Percentiles rank a stretch among this genome's conserved stretches.
These are phyloP conservation scores for Phaffomyces opuntiae DNA, from an alignment of 805 yeast species.

Conservation along the genomic window DNA sequence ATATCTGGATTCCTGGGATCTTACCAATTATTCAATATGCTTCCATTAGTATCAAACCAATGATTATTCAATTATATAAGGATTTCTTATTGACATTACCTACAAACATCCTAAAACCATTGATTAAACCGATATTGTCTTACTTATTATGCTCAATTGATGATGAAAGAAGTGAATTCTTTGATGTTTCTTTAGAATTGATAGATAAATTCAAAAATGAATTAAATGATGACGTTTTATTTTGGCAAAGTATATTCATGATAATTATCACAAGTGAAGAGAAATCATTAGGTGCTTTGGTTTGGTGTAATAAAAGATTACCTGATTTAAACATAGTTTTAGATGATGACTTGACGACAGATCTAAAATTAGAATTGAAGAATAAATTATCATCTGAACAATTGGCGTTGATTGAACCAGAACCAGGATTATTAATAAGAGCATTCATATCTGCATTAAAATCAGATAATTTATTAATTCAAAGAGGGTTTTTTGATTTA, in stretches of 20 bases:
- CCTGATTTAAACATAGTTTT: slow-evolving; percentile 48
- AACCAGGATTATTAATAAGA: slow-evolving; percentile 69
- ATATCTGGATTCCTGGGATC: slow-evolving; percentile 88
- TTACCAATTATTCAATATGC: slow-evolving; percentile 85
- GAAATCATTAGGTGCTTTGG: slow-evolving; percentile 74
- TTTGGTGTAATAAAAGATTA: slow-evolving; percentile 60
- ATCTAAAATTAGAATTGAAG: slow-evolving; percentile 20
- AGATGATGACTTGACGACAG: slow-evolving; percentile 8
- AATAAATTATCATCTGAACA: slow-evolving; percentile 41
- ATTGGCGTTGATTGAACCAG: slow-evolving; percentile 59
- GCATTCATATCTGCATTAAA: slow-evolving; percentile 66
- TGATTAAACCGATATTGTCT: slow-evolving; percentile 64
- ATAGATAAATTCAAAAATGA: slow-evolving; percentile 53
- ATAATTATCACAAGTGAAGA: slow-evolving; percentile 76
- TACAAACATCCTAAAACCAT: slow-evolving; percentile 38
- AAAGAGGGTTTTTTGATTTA: slow-evolving; percentile 84
- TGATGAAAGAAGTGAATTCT: slow-evolving; percentile 85
- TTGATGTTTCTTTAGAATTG: slow-evolving; percentile 49
- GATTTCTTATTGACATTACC: slow-evolving; percentile 49
- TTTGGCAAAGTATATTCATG: slow-evolving; percentile 80
- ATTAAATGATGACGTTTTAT: slow-evolving; percentile 60
- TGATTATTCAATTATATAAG: slow-evolving; percentile 55
- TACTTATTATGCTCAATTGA: slow-evolving; percentile 84
- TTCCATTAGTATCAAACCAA: slow-evolving; percentile 81
- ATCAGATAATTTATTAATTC: slow-evolving; percentile 64